Evolutionary conservation across 208 protist genomes (phyloP), one percentile per base, ranked within the genome.

Genomic region (Trypanosoma brucei): DNA sequence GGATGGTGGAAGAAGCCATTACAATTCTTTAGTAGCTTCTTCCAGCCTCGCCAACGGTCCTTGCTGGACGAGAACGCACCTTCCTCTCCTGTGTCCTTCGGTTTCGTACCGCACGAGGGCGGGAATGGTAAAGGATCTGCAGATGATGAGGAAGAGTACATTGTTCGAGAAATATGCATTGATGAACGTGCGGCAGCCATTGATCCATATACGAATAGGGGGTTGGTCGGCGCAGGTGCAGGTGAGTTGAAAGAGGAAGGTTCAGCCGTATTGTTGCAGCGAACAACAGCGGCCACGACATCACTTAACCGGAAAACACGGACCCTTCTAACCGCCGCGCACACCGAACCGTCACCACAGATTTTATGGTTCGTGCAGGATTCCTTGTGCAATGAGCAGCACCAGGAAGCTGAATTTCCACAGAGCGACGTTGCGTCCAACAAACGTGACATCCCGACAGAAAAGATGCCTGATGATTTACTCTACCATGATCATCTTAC

Each of bases 1-100:
- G 34, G 40, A 37, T 91, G 84, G 84, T 91, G 84, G 84, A 61
- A 76, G 40, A 68, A 72, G 38, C 74, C 84, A 9, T 61, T 91
- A 35, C 4, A 50, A 37, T 62, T 64, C 49, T 69, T 73, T 56
- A 54, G 54, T 4, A 38, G 44, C 3, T 34, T 14, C 4, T 44
- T 59, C 0, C 9, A 11, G 9, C 3, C n/a, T 59, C n/a, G 3
- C 37, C 7, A 37, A 4, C 31, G n/a, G 3, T n/a, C 2, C 39
- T 37, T 33, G 49, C 36, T n/a, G 34, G 9, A 0, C 1, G 30
- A 50, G 13, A 39, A 4, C 33, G 22, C 38, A 31, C 46, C 35
- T 51, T 36, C 35, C 0, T 5, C 33, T 55, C n/a, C 39, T 42
- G 40, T 59, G 55, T 9, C 52, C 50, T 38, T 31, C 46, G 30